Evolutionary conservation across 108 stramenopile genomes (phyloP), one percentile per base, ranked within the genome.

Genomic region (Fragilaria crotonensis): DNA sequence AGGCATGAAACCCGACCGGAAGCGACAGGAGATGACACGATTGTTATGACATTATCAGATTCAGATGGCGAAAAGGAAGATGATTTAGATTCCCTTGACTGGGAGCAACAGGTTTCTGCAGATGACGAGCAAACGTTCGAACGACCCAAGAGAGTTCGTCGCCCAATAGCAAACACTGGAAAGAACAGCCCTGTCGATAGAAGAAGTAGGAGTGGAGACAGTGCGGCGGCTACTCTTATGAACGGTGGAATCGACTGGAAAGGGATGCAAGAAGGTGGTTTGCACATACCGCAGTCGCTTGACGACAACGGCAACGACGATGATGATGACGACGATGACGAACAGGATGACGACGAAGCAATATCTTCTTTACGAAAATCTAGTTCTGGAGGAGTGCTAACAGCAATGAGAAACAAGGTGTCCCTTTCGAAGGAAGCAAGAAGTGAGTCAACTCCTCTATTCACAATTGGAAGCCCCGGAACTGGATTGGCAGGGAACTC

Each of bases 201-300:
- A 14, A 48, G 86, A 46, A 63, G 54, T 60, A 57, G 77, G 36
- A 78, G 77, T 26, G 85, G 81, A 54, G 85, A 87, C 64, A 67
- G 52, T 32, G 73, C 64, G 18, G 85, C 81, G 0, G 79, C 79
- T 5, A 64, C 61, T 18, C 33, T 79, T 7, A 59, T 75, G 29
- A 78, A 61, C 21, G 68, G 78, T 29, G 41, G 70, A 33, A 47
- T 41, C 18, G 82, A 81, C 58, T 87, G 81, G 85, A 70, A 63
- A 45, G 81, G 79, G 17, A 79, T 81, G 79, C 55, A 76, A 23
- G 5, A 57, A 18, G 68, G 77, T 58, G 64, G 73, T 20, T 60
- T 82, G 2, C 77, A 71, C 2, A 28, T 80, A 49, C 78, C 80
- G 29, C 23, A 26, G 30, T 51, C 11, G 32, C 51, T 19, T 11